Base-by-base conservation (phyloP, 2,329 filamentous ascomycete genomes). In the Colletotrichum paranaense region DNA sequence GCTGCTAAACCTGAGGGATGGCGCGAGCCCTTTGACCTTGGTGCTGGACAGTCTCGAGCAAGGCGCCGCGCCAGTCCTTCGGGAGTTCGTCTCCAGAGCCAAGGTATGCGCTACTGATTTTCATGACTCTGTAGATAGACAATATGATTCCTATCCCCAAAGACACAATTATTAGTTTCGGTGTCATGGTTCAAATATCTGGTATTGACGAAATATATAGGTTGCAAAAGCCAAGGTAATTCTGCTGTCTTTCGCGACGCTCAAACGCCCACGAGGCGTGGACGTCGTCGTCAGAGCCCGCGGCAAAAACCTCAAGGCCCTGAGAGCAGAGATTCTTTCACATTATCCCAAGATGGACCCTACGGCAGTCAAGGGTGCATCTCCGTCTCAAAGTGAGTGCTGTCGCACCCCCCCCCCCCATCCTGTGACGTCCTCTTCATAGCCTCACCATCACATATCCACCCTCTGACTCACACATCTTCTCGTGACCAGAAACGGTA, bases 41-140 rank as follows among this genome's bases (percentile, higher is more conserved):
- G 84, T 98, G 3, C 87, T 98, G 69, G 96, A 98, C 82, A 94
- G 89, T 42, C 86, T 98, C 35, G 95, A 97, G 83, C 95, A 98
- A 83, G 91, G 92, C 30, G 94, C 92, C 7, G 88, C 86, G 35
- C 92, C 92, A 0, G 84, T 98, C 4, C 76, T 96, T 2, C 84
- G 86, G 22, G 95, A 98, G 82, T 94, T 96, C 82, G 90, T 94
- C 67, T 86, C 88, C 59, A 89, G 95, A 77, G 94, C 93, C 67
- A 94, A 92, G 86, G 94, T 58, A 42, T 24, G 59, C n/a, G 19
- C 64, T 19, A 16, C 8, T 56, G 1, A 32, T 19, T 35, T 24
- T 19, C 26, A 56, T 14, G 32, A n/a, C 16, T 55, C n/a, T 24
- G 16, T 38, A 56, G 11, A 28, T n/a, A 24, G n/a, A 5, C 26